Base-by-base conservation (phyloP, 176 grass and related monocot genomes). In the Thalia dealbata region DNA sequence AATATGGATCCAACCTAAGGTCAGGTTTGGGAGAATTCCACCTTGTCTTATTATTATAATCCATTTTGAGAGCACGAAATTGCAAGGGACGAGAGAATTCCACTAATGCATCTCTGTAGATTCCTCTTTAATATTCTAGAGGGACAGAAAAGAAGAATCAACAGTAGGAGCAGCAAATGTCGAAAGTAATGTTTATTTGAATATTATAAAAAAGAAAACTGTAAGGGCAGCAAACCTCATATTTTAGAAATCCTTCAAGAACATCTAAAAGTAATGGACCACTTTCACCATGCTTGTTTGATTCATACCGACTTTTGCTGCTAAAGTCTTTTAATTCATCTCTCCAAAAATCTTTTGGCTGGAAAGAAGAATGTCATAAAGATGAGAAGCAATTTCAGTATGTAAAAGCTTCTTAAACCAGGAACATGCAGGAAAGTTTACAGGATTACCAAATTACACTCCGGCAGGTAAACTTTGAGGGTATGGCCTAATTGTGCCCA, bases 331-430 rank as follows among this genome's bases (percentile, higher is more conserved):
- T 92, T 25, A 97, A 54, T 61, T 90, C 85, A 71, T 86, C 82
- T 84, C 92, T 97, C 90, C 95, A 92, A 48, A 92, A 92, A 64
- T 97, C 95, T 76, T 88, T 97, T 50, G 83, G 79, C 95, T 91
- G 79, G 73, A 10, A 52, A 72, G 16, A 42, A 72, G 13, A 15
- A 52, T 38, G 32, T 30, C 1, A 29, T n/a, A 16, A 72, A 29
- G 23, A 28, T 52, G 4, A 26, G 9, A 6, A 72, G 8, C 21
- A 54, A 30, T 43, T 7, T 32, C 10, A 22, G 16, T 18, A 43
- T 44, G 65, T 7, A 44, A 68, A 15, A n/a, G n/a, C 32, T 67
- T 68, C 65, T 68, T 43, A 13, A 68, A 1, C 38, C 12, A 68
- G 21, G 7, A 68, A 22, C 19, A 68, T 13, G 44, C 21, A n/a